Base-by-base conservation (phyloP, 2,329 filamentous ascomycete genomes). In the Aspergillus sp. region DNA sequence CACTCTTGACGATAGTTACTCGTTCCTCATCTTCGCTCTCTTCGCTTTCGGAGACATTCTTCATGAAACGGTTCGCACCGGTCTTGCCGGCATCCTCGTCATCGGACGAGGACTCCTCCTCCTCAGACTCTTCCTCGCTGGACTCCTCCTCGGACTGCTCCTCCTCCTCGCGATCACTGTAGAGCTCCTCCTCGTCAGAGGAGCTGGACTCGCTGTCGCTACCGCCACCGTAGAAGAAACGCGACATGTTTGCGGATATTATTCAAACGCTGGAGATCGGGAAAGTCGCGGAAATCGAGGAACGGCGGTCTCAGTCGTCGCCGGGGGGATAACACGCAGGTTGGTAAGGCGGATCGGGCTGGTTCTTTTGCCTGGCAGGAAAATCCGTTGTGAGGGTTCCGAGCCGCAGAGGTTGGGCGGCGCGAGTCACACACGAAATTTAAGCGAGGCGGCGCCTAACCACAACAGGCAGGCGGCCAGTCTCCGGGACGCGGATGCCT, bases 201-300 rank as follows among this genome's bases (percentile, higher is more conserved):
- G 92, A 96, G 85, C 91, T 92, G 83, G 87, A 93, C 81, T 97
- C 93, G 84, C 88, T 91, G 75, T 94, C 96, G 87, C 93, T 97
- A 81, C 96, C 93, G 83, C 89, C 90, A 78, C 90, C 90, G 80
- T 92, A 90, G 86, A 98, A 98, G 82, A 98, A 99, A 83, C 92
- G 90, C 86, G 95, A 98, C 90, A 94, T 95, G 64, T 75, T 90
- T 82, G 77, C 69, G 68, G 68, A 53, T 59, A 60, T 62, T 62
- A 60, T 59, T 60, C 51, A 54, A 47, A 64, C 25, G 53, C 53
- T 47, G 36, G 53, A 52, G 53, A 64, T 62, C 62, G 65, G 67
- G 62, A 60, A 63, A 53, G 58, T 61, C 66, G 66, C 63, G 63
- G 65, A 56, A 58, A 52, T 62, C 57, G 64, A 62, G 58, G 64